Evolutionary conservation across 148 eudicot species (phyloP), one percentile per base, ranked within the genome.

Genomic region (Rhododendron williamsianum): DNA sequence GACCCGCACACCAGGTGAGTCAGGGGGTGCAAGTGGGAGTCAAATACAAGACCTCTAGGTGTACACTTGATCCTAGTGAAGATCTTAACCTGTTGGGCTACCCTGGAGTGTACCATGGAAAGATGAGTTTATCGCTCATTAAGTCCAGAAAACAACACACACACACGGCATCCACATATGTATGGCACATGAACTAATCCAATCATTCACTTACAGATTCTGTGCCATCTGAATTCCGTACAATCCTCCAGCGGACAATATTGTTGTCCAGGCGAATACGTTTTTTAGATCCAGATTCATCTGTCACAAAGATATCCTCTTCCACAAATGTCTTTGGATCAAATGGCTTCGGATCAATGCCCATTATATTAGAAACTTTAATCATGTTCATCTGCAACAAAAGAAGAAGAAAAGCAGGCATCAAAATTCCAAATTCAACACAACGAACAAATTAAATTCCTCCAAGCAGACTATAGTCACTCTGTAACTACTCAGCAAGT

Each of bases 361-460:
- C 99, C 98, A 97, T 97, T 87, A 97, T 97, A 87, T 97, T 97
- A 16, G 99, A 97, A 83, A 97, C 95, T 86, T 96, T 93, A 80
- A 97, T 97, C 92, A 93, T 84, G 84, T 94, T 92, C 98, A 95
- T 95, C 99, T 97, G 94, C 90, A 89, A 89, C 49, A 83, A 79
- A 85, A 86, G 81, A 9, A 65, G 73, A 81, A 84, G 65, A 5
- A 63, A 58, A 76, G 76, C n/a, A 56, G 21, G 78, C 21, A 72
- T 72, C 45, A 73, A 45, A 72, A 52, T 74, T 35, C 46, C 67
- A 2, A 71, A 72, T 21, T 72, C 48, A 72, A 73, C 30, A 72
- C 27, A 83, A 16, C 30, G 9, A 48, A 48, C 11, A 25, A 83
- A 49, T 16, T 19, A 27, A 71, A 27, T n/a, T 49, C 7, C 9